Conservation (phyloP, 2,329 filamentous ascomycete genomes). For the Nemania serpens region DNA sequence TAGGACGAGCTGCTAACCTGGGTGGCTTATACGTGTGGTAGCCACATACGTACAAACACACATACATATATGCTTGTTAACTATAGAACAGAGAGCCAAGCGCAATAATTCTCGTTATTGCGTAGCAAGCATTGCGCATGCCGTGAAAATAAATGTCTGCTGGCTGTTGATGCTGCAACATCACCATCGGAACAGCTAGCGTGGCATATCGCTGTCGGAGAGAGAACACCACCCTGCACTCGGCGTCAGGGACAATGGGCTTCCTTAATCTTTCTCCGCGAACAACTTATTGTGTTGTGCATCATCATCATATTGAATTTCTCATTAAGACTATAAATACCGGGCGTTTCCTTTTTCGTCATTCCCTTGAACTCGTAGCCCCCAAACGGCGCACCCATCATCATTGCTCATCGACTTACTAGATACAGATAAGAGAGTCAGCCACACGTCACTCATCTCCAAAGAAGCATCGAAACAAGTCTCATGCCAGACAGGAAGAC, state of each 20-base stretch:
- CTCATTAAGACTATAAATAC: neutral
- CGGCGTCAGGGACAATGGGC: neutral
- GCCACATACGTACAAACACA: too few relatives aligned
- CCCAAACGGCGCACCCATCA: neutral
- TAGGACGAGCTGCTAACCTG: too few relatives aligned
- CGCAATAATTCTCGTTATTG: too few relatives aligned
- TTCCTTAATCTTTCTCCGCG: neutral
- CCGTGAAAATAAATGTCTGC: neutral
- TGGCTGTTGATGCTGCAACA: neutral
- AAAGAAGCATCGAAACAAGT: neutral
- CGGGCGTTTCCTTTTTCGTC: too few relatives aligned
- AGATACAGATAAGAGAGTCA: conserved; percentile 12
- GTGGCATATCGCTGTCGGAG: too few relatives aligned
- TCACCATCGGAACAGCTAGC: neutral
- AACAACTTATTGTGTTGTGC: neutral
- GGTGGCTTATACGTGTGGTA: too few relatives aligned
- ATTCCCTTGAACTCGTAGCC: too few relatives aligned
- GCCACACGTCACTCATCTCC: neutral
- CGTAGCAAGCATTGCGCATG: neutral
- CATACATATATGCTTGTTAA: too few relatives aligned
- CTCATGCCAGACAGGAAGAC: neutral
- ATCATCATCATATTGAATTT: neutral
- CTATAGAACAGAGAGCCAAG: too few relatives aligned
- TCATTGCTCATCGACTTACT: conserved; percentile 13
- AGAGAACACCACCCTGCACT: neutral